Percentiles rank a stretch among this genome's conserved stretches.
phyloP scores from a whole-genome alignment of 1,139 yeast species.

The Yamadazyma taylorii region DNA sequence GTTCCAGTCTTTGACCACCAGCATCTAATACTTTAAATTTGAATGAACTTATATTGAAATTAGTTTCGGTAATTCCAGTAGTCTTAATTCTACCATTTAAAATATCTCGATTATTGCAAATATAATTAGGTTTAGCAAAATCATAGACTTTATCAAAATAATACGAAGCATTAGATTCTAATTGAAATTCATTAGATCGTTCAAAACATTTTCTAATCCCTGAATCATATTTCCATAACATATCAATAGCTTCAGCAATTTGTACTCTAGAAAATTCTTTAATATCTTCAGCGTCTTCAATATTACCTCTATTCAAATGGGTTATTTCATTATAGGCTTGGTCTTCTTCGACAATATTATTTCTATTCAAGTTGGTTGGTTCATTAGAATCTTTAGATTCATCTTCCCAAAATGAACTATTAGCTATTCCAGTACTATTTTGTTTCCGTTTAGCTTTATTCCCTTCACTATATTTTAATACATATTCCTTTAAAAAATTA shows the following conservation, averaged over 20 bases:
- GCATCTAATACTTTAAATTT: conserved; percentile 86
- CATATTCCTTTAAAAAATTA: conserved; percentile 62
- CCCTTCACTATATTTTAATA: conserved; percentile 59
- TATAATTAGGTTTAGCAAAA: conserved; percentile 63
- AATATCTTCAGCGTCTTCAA: conserved; percentile 9
- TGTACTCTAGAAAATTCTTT: conserved; percentile 36
- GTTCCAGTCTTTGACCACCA: conserved; percentile 94
- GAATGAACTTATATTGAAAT: conserved; percentile 65
- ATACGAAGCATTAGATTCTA: conserved; percentile 77
- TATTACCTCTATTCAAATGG: conserved; percentile 11
- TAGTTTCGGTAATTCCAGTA: conserved; percentile 90
- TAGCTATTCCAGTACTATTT: conserved; percentile 56
- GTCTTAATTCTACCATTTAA: conserved; percentile 91
- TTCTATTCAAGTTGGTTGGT: conserved; percentile 4
- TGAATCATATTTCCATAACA: conserved; percentile 65
- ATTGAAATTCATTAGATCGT: conserved; percentile 74
- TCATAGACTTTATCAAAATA: conserved; percentile 69
- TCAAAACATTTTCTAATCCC: conserved; percentile 65
- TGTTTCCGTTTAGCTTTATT: conserved; percentile 49
- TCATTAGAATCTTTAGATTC: conserved; percentile 11
- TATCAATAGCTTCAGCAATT: conserved; percentile 66
- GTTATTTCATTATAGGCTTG: conserved; percentile 15
- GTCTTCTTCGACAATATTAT: conserved; percentile 9
- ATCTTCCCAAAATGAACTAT: conserved; percentile 46
- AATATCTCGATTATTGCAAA: conserved; percentile 80